Base-by-base conservation (phyloP, 306 rosid genomes). In the Hippophae rhamnoides region DNA sequence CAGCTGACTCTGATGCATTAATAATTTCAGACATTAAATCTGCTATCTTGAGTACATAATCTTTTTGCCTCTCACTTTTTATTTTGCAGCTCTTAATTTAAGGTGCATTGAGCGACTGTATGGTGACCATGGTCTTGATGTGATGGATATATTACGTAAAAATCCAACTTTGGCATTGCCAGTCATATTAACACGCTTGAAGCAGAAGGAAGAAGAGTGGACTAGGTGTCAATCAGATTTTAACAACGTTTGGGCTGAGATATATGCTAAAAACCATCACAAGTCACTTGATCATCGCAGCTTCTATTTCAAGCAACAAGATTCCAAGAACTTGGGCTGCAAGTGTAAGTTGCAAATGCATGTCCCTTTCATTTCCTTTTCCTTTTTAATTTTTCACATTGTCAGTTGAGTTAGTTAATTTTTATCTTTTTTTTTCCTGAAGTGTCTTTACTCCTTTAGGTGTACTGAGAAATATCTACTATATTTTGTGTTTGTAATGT, bases 121-220 rank as follows among this genome's bases (percentile, higher is more conserved):
- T 54, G 99, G 99, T 65, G 99, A 93, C 63, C 96, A 93, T 72
- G 99, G 99, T 53, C 95, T 93, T 72, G 99, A 93, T 52, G 97
- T 86, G 59, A 55, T 86, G 77, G 99, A 93, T 67, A 85, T 93
- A 73, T 74, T 93, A 75, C 87, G 97, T 12, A 93, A 84, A 81
- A 88, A 81, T 73, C 94, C 97, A 43, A 26, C 86, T 62, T 81
- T 83, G 71, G 83, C 88, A 25, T 71, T 86, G 23, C 97, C 97
- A 52, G 94, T 93, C 64, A 76, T 88, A 75, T 77, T 86, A 78
- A 88, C 84, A 56, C 97, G 99, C 62, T 68, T 93, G 75, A 88
- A 93, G 78, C 99, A 93, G 73, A 93, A 93, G 59, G 97, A 88
- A 77, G 99, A 93, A 63, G 99, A 93, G 78, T 93, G 99, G 99